Evolutionary conservation across 768 basidiomycete species (phyloP), one percentile per base, ranked within the genome.

Genomic region (Lyophyllum semitale): DNA sequence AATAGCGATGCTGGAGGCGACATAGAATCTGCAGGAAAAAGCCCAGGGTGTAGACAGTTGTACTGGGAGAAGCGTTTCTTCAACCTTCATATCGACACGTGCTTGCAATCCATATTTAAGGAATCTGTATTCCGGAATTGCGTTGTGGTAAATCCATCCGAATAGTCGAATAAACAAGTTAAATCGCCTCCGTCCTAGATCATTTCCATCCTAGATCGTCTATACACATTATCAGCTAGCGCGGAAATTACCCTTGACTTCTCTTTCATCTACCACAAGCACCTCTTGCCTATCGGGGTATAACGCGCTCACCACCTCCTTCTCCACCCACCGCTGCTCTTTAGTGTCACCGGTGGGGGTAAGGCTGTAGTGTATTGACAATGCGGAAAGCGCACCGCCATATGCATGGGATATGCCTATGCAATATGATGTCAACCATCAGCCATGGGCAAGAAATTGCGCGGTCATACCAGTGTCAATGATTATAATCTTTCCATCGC

Each of bases 391-490:
- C 0, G 84, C 86, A 12, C 96, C 96, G n/a, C 93, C 95, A 63
- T 97, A 98, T 1, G 95, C 95, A 67, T 91, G 91, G 4, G 93
- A 95, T 47, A 96, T 95, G n/a, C 93, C 91, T 89, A 58, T 30
- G 40, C 8, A 43, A 22, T 7, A 32, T 23, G 35, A 23, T 9
- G 17, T 49, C 35, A 13, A 46, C 32, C 35, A 9, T 20, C 4
- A 23, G 15, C 23, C 27, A 22, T n/a, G 44, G 27, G 22, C 11
- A 22, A 29, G 32, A 17, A 48, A 13, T 12, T 25, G 32, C 40
- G 42, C 25, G 26, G 37, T 52, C 58, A 6, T 53, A 87, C 91
- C 94, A 0, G 96, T 98, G 66, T 99, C 96, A 48, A 99, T 98
- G 57, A 98, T 90, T 61, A 98, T 88, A 41, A 98, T 84, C 63